Conservation (phyloP, 306 rosid genomes). For the Argentina anserina region DNA sequence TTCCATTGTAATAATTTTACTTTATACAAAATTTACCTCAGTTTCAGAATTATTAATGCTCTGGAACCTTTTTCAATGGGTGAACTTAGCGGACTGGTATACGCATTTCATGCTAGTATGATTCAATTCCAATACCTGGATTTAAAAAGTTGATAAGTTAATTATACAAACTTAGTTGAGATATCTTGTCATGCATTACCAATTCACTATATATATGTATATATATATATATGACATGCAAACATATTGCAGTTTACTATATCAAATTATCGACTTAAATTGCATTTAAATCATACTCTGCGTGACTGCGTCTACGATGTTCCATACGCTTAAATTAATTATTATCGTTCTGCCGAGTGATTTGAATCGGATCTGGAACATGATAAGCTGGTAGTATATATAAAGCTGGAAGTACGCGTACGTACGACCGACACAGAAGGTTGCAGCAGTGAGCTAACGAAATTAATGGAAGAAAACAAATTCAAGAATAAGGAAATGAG, state of each 20-base stretch:
- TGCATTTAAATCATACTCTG: too few species aligned
- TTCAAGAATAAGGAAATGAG: neutral
- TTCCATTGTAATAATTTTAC: neutral
- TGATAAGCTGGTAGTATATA: conserved; percentile 12
- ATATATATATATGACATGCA: too few species aligned
- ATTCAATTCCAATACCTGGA: too few species aligned
- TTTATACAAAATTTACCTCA: neutral
- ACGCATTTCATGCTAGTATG: neutral
- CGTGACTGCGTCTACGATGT: too few species aligned
- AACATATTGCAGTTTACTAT: too few species aligned
- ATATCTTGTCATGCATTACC: neutral
- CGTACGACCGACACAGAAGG: conserved; percentile 16
- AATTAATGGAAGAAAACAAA: neutral
- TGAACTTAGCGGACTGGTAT: neutral
- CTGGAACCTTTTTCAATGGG: neutral
- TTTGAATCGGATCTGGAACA: conserved; percentile 3
- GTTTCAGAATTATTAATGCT: neutral
- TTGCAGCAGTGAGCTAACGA: conserved; percentile 17
- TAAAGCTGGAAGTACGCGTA: too few species aligned
- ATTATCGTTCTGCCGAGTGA: neutral
- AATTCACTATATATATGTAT: too few species aligned
- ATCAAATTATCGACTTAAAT: too few species aligned
- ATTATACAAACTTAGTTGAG: too few species aligned
- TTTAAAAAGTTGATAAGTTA: too few species aligned
- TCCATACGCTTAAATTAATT: neutral